Percentiles rank a stretch among this genome's conserved stretches.
Conservation (phyloP, 345 rosid species). For the Pseudoturritis turrita region DNA sequence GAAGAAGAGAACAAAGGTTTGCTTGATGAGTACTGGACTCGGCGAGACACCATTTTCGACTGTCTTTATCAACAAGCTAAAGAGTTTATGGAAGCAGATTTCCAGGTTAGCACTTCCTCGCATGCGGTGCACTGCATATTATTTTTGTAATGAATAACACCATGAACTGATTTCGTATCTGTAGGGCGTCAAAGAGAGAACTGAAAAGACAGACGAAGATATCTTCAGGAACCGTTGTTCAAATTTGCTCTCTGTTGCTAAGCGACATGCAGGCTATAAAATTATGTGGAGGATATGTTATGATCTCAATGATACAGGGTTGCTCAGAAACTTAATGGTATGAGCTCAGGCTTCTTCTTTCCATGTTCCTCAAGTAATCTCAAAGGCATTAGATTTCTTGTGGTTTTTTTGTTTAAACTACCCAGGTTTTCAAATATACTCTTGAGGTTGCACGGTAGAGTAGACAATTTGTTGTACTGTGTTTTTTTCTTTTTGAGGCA, state of each 20-base stretch:
- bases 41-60: conserved; percentile 67
- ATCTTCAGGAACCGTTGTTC: conserved; percentile 56
- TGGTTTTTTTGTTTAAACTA: not conserved
- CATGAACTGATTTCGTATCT: conserved; percentile 19
- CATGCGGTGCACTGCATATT: not conserved
- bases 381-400: not conserved
- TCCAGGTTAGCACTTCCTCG: conserved; percentile 44
- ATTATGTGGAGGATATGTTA: conserved; percentile 84
- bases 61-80: conserved; percentile 64
- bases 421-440: conserved; percentile 2
- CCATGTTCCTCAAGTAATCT: not conserved
- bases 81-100: conserved; percentile 40
- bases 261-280: conserved; percentile 73
- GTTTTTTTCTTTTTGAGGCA: not conserved
- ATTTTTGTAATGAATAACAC: conserved; percentile 5
- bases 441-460: not conserved
- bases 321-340: conserved; percentile 90
- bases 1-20: conserved; percentile 69
- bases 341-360: conserved; percentile 8
- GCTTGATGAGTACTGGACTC: conserved; percentile 68
- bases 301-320: conserved; percentile 70
- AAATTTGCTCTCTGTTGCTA: conserved; percentile 64
- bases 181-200: conserved; percentile 47
- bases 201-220: conserved; percentile 42
- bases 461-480: not conserved